Conservation (phyloP, 768 basidiomycete genomes). For the Postia placenta region DNA sequence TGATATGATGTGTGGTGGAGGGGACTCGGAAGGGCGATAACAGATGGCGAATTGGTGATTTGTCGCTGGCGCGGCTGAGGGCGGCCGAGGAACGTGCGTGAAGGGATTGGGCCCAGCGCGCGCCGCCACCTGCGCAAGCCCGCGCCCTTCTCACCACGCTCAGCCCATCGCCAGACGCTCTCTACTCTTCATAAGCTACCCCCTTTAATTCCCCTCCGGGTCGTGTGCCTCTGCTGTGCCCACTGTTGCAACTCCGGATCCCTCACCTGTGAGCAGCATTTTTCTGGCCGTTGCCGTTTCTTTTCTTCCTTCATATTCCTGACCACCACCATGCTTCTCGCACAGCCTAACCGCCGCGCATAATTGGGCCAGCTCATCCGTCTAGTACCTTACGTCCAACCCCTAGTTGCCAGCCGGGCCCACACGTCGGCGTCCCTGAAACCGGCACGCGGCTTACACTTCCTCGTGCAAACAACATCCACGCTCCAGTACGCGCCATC, state of each 20-base stretch:
- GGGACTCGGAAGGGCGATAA: no score
- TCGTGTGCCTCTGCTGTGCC: slow-evolving; percentile 15
- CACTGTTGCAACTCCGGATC: not conserved
- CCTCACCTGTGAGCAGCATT: not conserved
- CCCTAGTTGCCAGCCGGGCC: not conserved
- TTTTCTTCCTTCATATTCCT: not conserved
- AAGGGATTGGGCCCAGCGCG: slow-evolving; percentile 17
- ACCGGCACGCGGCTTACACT: not conserved
- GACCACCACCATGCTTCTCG: not conserved
- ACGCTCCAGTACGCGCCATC: slow-evolving; percentile 3
- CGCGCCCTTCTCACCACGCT: slow-evolving; percentile 1
- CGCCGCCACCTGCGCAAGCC: not conserved
- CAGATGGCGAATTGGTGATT: not conserved
- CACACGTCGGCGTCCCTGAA: not conserved
- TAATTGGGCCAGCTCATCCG: not conserved
- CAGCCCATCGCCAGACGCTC: slow-evolving; percentile 5
- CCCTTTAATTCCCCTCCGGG: slow-evolving; percentile 2
- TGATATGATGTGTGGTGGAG: no score
- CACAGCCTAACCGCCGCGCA: not conserved
- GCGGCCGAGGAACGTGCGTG: slow-evolving; percentile 52
- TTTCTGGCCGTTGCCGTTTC: no score
- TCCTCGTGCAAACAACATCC: slow-evolving; percentile 1
- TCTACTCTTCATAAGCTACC: slow-evolving; percentile 9
- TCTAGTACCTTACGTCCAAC: not conserved
- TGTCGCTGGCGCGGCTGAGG: not conserved